Evolutionary conservation across 257 asterid species (phyloP).

Genomic region (Scutellaria galericulata): DNA sequence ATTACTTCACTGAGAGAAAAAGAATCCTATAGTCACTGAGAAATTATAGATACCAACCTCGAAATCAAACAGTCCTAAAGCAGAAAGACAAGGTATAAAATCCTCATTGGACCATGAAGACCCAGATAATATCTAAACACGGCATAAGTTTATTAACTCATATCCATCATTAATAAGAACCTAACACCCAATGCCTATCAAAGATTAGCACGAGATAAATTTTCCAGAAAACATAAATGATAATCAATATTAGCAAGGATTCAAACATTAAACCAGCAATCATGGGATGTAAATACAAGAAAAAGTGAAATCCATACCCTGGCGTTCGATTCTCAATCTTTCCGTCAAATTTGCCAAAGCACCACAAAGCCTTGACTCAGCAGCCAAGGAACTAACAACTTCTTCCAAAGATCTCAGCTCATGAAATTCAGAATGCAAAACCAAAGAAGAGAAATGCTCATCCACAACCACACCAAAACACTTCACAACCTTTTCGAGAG

Average conservation of each 20-base stretch:
- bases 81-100: background rate
- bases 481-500: conserved; percentile 57
- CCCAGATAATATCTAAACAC: background rate
- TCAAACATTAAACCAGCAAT: conserved; percentile 12
- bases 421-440: background rate
- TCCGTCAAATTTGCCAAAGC: conserved; percentile 60
- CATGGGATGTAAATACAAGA: background rate
- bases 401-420: conserved; percentile 64
- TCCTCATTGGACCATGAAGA: conserved; percentile 14
- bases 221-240: background rate
- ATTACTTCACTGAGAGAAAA: background rate
- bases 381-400: conserved; percentile 65
- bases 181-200: background rate
- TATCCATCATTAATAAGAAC: conserved; percentile 17
- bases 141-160: background rate
- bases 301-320: conserved; percentile 46
- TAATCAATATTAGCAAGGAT: conserved; percentile 3
- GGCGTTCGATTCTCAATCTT: conserved; percentile 43
- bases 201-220: background rate
- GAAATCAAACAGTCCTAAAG: background rate
- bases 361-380: conserved; percentile 73
- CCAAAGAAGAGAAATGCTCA: no score
- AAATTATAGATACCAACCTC: background rate
- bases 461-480: conserved; percentile 79
- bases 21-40: background rate